A percentile compares a stretch with the other conserved stretches of the same genome.
These are phyloP conservation scores for Trichophyton equinum DNA, from an alignment of 2,329 filamentous ascomycete genomes.

Conservation along the genomic window DNA sequence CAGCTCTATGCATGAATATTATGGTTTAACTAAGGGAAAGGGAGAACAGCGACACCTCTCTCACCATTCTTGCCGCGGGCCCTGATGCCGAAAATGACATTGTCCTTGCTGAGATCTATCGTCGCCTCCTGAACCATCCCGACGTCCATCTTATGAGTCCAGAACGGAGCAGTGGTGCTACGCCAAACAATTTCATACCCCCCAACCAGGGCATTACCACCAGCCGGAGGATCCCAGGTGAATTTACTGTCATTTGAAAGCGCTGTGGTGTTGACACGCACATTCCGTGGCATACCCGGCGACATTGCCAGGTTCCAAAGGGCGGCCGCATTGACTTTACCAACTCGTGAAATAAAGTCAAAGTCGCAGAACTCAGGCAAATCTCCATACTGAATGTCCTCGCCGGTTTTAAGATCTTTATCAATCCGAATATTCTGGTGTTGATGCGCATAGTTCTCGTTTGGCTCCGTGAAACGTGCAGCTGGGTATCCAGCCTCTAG, in stretches of 20 bases:
- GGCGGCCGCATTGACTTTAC: constrained; percentile 8
- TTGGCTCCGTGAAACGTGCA: constrained; percentile 9
- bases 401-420: constrained; percentile 7
- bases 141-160: constrained; percentile 9
- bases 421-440: constrained; percentile 10
- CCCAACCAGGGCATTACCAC: constrained; percentile 5
- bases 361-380: constrained; percentile 11
- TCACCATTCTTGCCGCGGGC: constrained; percentile 9
- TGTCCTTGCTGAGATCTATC: constrained; percentile 9
- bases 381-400: constrained; percentile 9
- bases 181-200: constrained; percentile 11
- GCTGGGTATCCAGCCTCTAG: constrained; percentile 9
- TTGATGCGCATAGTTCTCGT: constrained; percentile 10
- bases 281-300: constrained; percentile 9
- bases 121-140: constrained; percentile 7
- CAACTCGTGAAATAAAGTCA: constrained; percentile 8
- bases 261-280: constrained; percentile 6
- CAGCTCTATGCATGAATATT: too few relatives aligned
- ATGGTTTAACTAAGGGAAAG: constrained; percentile 2
- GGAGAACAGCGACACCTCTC: constrained; percentile 9
- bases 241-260: constrained; percentile 9
- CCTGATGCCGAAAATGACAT: constrained; percentile 10
- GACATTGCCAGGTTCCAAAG: constrained; percentile 8
- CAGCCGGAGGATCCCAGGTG: constrained; percentile 6
- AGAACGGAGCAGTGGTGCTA: constrained; percentile 10